Base-by-base conservation (phyloP, 2,329 filamentous ascomycete species). In the Colletotrichum tropicicola region DNA sequence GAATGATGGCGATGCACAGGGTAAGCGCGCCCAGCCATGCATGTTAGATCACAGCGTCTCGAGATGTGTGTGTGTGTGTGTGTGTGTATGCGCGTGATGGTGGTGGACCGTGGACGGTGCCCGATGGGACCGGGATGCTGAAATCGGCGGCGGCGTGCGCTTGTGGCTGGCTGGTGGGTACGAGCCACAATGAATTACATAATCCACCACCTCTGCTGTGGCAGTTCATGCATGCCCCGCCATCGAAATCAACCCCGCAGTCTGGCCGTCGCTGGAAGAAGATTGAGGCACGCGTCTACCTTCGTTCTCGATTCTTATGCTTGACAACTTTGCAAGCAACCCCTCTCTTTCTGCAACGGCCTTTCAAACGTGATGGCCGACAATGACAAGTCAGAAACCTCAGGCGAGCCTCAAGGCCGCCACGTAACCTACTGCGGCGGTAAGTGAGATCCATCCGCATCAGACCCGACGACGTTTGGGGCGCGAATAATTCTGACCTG, bases 371-470 rank as follows among this genome's bases (percentile, higher is more conserved):
- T 69, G 68, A 88, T 88, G 86, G 84, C 85, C 72, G 86, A 88
- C 70, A 77, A 78, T 58, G 84, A 86, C 69, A 78, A 83, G 60
- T 67, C 78, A 66, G 83, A 85, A 56, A 77, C 69, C 56, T 70
- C 74, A 52, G 69, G 76, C 58, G 84, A 85, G 76, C 81, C 81
- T 44, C 85, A 86, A 72, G 75, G 80, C 70, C 81, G 85, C 68
- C 78, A 81, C 72, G 82, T 88, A 56, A 73, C 79, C 53, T 89
- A 89, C 77, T 89, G 87, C 70, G 85, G 85, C 70, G 86, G 87
- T 88, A 83, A 74, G 85, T 78, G 59, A 62, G 35, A 6, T 10
- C 21, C 44, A 25, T 10, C 21, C 44, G 27, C 37, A 44, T 60
- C 56, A 47, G 41, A 23, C 35, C 30, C 21, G 25, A 48, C 8